A percentile compares a stretch with the other conserved stretches of the same genome.
These are phyloP conservation scores for Hypsizygus ulmarius DNA, from an alignment of 1,284 basidiomycete genomes.

Conservation along the genomic window DNA sequence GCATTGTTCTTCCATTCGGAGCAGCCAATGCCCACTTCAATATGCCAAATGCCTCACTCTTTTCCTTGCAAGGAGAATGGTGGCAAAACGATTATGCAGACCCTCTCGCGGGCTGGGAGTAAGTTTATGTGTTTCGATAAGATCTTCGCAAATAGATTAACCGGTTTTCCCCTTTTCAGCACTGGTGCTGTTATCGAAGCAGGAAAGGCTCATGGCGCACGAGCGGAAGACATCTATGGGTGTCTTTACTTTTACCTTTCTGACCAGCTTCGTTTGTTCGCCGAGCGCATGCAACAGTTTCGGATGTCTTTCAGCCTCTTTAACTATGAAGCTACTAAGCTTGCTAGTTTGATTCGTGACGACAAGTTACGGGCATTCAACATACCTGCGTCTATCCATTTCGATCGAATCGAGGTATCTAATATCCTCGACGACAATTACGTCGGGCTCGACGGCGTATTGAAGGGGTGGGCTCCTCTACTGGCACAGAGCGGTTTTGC, in stretches of 20 bases:
- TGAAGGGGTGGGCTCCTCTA: slow-evolving; percentile 35
- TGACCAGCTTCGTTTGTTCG: slow-evolving; percentile 35
- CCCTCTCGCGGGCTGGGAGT: slow-evolving; percentile 42
- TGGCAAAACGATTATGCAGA: slow-evolving; percentile 28
- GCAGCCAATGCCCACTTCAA: slow-evolving; percentile 33
- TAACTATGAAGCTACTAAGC: slow-evolving; percentile 23
- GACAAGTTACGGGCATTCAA: slow-evolving; percentile 15
- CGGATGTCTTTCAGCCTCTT: slow-evolving; percentile 31
- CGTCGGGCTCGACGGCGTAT: slow-evolving; percentile 31
- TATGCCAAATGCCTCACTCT: slow-evolving; percentile 36
- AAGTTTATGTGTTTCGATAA: slow-evolving; percentile 19
- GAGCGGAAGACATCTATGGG: slow-evolving; percentile 39
- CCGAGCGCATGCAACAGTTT: slow-evolving; percentile 30
- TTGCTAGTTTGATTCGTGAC: slow-evolving; percentile 22
- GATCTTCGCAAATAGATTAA: neutral
- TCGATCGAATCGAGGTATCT: slow-evolving; percentile 45
- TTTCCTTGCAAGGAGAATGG: slow-evolving; percentile 31
- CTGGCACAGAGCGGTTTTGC: slow-evolving; percentile 27
- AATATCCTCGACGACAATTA: slow-evolving; percentile 44
- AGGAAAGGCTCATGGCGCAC: slow-evolving; percentile 33
- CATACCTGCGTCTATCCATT: slow-evolving; percentile 24
- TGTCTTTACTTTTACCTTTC: slow-evolving; percentile 44
- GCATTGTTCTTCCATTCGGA: slow-evolving; percentile 43
- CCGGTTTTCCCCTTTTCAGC: slow-evolving; percentile 17
- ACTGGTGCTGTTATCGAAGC: slow-evolving; percentile 25